These are phyloP conservation scores for Fusarium sp. DNA, from an alignment of 2,329 filamentous ascomycete species.

Conservation along the genomic window DNA sequence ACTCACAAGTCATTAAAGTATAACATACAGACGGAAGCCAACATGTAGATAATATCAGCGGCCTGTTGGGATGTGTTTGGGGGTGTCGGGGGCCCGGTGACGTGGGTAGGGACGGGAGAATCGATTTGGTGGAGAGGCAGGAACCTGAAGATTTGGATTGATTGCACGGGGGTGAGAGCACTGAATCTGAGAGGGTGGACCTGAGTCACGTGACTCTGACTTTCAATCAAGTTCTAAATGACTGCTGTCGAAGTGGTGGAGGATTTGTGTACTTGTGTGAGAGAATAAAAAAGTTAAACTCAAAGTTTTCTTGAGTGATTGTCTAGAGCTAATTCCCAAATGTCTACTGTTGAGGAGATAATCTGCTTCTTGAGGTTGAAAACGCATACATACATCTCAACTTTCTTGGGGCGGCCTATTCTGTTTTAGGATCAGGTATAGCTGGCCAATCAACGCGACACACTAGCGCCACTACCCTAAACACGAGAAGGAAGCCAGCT, in stretches of 20 bases:
- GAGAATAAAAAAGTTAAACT: neutral
- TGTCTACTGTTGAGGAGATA: neutral
- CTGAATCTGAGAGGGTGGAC: conserved; percentile 20
- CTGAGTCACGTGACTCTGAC: conserved; percentile 40
- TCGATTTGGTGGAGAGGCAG: conserved; percentile 52
- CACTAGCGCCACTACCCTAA: conserved; percentile 22
- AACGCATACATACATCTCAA: neutral
- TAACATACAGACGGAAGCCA: conserved; percentile 55
- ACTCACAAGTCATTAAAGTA: conserved; percentile 67
- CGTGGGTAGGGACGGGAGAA: conserved; percentile 53
- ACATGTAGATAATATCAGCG: conserved; percentile 46
- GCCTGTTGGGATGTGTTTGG: conserved; percentile 45
- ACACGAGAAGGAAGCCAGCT: neutral
- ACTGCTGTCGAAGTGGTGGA: neutral
- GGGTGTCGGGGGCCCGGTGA: conserved; percentile 49
- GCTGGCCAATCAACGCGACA: conserved; percentile 21
- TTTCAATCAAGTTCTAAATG: neutral
- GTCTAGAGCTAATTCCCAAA: too few relatives aligned
- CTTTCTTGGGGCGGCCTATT: neutral
- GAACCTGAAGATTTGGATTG: conserved; percentile 57
- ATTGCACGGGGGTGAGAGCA: conserved; percentile 46
- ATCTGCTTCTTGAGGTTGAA: neutral
- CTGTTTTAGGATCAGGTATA: neutral
- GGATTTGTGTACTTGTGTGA: neutral
- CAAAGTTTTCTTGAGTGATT: too few relatives aligned